Evolutionary conservation across 345 rosid species (phyloP), one percentile per base, ranked within the genome.

Genomic region (Reutealis trisperma): DNA sequence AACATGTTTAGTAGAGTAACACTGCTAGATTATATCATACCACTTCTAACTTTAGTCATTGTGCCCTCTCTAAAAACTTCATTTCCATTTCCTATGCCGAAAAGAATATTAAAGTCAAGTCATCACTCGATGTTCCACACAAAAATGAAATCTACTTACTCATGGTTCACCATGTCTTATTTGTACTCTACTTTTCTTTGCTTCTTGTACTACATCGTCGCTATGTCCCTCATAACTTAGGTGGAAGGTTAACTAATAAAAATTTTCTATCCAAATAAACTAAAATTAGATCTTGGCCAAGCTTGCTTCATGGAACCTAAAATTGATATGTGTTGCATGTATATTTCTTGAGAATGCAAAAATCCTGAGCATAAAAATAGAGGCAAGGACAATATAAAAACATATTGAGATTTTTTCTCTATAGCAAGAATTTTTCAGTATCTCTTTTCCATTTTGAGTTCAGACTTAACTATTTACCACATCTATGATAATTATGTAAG

Each of bases 281-380:
- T n/a, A 92, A 79, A 77, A 96, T 97, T 32, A 98, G 98, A 70
- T 95, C 98, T 87, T 95, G 98, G 76, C 98, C 99, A 73, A 95
- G 98, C 87, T 93, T 92, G 86, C 93, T 95, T 98, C 99, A 93
- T 10, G 98, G 99, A 70, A 95, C 99, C 99, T 95, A 88, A 67
- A 77, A 81, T 81, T 66, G 12, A 77, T 57, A 69, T 15, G 41
- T 14, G 18, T 14, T 14, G 15, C 55, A 14, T 12, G 4, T 51
- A 12, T 61, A 11, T 11, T 13, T 25, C 37, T 61, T 61, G n/a
- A 25, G 14, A 34, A 61, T 9, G 65, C 4, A 6, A 51, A 51
- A 51, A 45, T n/a, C n/a, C n/a, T 7, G 47, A 34, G 63, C 6
- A 34, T 11, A 47, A 14, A 18, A 18, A 47, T 47, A 60, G 15